Conservation (phyloP, 768 basidiomycete genomes). For the Suillus subluteus region DNA sequence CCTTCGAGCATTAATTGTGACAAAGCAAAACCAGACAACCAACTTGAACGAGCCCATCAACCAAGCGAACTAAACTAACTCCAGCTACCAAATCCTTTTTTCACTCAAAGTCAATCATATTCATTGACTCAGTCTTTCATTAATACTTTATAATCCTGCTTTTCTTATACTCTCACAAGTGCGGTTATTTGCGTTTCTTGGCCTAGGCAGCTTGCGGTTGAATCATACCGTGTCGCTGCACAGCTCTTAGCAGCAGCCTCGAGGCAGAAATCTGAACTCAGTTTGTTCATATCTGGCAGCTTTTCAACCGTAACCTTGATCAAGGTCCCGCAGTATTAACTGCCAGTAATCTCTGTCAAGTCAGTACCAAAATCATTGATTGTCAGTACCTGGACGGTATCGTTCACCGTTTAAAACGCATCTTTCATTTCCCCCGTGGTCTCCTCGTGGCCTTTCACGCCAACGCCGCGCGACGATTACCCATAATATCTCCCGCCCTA, state of each 20-base stretch:
- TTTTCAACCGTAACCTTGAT: slow-evolving; percentile 2
- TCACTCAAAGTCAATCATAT: slow-evolving; percentile 20
- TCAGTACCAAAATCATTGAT: neutral
- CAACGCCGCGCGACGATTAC: slow-evolving; percentile 35
- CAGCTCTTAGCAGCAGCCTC: slow-evolving; percentile 29
- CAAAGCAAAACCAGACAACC: slow-evolving; percentile 8
- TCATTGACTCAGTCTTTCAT: slow-evolving; percentile 16
- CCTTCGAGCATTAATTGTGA: slow-evolving; percentile 7
- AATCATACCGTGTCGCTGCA: slow-evolving; percentile 10
- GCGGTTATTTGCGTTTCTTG: neutral
- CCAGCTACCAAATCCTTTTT: slow-evolving; percentile 20
- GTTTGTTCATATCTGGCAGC: slow-evolving; percentile 6
- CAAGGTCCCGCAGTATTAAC: neutral
- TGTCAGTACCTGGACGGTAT: slow-evolving; percentile 5
- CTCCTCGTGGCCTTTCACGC: slow-evolving; percentile 38
- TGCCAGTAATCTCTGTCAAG: neutral
- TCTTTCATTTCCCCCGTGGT: slow-evolving; percentile 8
- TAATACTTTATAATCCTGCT: slow-evolving; percentile 15
- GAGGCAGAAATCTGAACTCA: slow-evolving; percentile 26
- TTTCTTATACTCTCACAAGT: slow-evolving; percentile 7
- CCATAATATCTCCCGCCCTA: slow-evolving; percentile 34
- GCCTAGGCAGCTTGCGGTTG: neutral
- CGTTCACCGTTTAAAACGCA: slow-evolving; percentile 7
- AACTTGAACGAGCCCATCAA: slow-evolving; percentile 1
- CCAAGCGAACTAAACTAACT: neutral